Evolutionary conservation across 805 yeast genomes (phyloP).

Genomic region (Starmera caribaea): DNA sequence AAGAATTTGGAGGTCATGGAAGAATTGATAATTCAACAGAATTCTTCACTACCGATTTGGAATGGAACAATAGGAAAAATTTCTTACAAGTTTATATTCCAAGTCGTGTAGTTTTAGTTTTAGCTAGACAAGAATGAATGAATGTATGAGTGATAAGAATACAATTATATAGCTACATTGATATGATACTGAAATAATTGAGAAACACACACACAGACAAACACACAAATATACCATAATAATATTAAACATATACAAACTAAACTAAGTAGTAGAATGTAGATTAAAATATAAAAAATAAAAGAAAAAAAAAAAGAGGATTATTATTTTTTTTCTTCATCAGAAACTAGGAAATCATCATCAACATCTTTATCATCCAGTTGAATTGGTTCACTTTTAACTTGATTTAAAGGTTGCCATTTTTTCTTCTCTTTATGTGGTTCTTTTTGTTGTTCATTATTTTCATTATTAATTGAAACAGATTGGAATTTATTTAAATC

Average conservation of each 20-base stretch:
- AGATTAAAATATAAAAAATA: no score
- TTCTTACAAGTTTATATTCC: slow-evolving; percentile 76
- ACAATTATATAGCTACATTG: no score
- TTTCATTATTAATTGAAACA: slow-evolving; percentile 31
- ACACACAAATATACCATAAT: no score
- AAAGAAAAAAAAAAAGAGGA: no score
- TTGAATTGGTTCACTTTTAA: slow-evolving; percentile 27
- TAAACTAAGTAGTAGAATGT: no score
- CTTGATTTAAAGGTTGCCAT: slow-evolving; percentile 34
- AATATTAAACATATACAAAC: no score
- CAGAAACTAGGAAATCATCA: slow-evolving; percentile 42
- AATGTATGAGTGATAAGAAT: slow-evolving; percentile 7
- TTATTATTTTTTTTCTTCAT: slow-evolving; percentile 24
- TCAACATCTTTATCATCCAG: slow-evolving; percentile 21
- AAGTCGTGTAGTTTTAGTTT: slow-evolving; percentile 56
- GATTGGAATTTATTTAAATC: slow-evolving; percentile 38
- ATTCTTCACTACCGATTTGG: slow-evolving; percentile 62
- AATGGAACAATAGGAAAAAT: slow-evolving; percentile 76
- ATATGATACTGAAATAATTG: neutral
- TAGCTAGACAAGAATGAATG: slow-evolving; percentile 30
- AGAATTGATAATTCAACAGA: slow-evolving; percentile 50
- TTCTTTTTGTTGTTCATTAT: slow-evolving; percentile 14
- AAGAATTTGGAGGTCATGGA: slow-evolving; percentile 71
- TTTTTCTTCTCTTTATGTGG: slow-evolving; percentile 12
- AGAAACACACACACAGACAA: neutral